phyloP scores from a whole-genome alignment of 257 asterid genomes.

The Solanum dulcamara region DNA sequence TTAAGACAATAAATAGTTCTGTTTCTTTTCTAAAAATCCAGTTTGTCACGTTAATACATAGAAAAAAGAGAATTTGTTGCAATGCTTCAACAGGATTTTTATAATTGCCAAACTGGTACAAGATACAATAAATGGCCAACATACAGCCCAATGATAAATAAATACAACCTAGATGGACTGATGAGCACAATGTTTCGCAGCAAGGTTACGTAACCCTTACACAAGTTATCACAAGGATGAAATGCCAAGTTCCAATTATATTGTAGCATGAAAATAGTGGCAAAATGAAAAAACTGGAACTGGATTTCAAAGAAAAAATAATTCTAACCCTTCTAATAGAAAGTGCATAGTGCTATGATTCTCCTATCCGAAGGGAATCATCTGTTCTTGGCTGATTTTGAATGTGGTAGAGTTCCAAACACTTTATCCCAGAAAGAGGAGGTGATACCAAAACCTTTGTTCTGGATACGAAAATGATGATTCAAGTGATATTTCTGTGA shows the following conservation, averaged over 20 bases:
- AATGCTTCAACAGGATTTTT: neutral
- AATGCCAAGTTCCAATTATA: neutral
- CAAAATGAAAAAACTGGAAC: neutral
- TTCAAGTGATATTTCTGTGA: constrained; percentile 65
- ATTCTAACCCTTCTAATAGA: neutral
- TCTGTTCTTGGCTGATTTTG: constrained; percentile 29
- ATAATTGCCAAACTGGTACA: neutral
- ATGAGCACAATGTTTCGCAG: neutral
- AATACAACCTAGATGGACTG: neutral
- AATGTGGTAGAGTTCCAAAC: constrained; percentile 57
- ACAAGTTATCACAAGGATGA: neutral
- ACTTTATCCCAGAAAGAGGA: constrained; percentile 68
- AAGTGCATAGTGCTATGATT: neutral
- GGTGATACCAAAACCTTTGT: constrained; percentile 78
- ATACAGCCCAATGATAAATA: neutral
- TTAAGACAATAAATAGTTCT: neutral
- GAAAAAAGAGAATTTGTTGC: neutral
- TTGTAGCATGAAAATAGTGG: neutral
- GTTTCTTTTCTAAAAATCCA: neutral
- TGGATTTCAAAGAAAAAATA: neutral
- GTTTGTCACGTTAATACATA: neutral
- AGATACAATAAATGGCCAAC: neutral
- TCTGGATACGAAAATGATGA: constrained; percentile 64
- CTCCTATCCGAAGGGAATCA: constrained; percentile 1
- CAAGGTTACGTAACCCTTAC: neutral